These are phyloP conservation scores for Apophysomyces ossiformis DNA, from an alignment of 371 early-diverging fungal genomes.

Conservation along the genomic window DNA sequence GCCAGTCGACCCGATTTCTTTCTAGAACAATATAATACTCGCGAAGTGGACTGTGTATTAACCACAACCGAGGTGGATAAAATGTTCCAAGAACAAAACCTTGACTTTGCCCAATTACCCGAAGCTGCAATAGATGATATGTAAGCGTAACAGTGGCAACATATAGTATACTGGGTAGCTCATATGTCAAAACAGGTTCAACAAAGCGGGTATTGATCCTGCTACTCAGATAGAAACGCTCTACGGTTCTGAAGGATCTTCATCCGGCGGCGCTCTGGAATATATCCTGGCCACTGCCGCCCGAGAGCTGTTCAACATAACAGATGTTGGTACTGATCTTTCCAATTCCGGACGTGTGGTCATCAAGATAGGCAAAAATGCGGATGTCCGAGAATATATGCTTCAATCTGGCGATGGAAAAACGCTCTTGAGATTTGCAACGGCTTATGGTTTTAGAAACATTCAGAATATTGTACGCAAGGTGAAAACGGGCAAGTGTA, in stretches of 20 bases:
- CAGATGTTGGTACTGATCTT: constrained; percentile 48
- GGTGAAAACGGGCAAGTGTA: constrained; percentile 68
- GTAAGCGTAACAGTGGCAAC: constrained; percentile 26
- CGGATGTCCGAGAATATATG: constrained; percentile 79
- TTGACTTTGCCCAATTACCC: constrained; percentile 49
- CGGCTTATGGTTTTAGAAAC: constrained; percentile 95
- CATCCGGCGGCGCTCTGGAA: constrained; percentile 91
- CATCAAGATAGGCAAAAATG: constrained; percentile 76
- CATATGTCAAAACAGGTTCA: constrained; percentile 31
- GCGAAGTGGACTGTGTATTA: constrained; percentile 96
- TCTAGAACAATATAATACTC: constrained; percentile 72
- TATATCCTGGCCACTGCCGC: constrained; percentile 87
- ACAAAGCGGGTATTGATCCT: constrained; percentile 50
- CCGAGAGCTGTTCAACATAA: constrained; percentile 70
- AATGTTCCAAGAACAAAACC: constrained; percentile 73
- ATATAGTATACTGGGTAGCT: too few species aligned
- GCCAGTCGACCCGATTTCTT: constrained; percentile 93
- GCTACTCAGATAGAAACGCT: constrained; percentile 43
- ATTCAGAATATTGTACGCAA: constrained; percentile 95
- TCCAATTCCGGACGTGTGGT: constrained; percentile 36
- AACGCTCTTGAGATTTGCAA: constrained; percentile 74
- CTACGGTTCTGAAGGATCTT: constrained; percentile 74
- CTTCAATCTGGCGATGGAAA: constrained; percentile 55
- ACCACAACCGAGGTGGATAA: constrained; percentile 86
- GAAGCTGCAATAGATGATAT: constrained; percentile 59